Evolutionary conservation across 768 basidiomycete genomes (phyloP).

Genomic region (Amanita molliuscula): DNA sequence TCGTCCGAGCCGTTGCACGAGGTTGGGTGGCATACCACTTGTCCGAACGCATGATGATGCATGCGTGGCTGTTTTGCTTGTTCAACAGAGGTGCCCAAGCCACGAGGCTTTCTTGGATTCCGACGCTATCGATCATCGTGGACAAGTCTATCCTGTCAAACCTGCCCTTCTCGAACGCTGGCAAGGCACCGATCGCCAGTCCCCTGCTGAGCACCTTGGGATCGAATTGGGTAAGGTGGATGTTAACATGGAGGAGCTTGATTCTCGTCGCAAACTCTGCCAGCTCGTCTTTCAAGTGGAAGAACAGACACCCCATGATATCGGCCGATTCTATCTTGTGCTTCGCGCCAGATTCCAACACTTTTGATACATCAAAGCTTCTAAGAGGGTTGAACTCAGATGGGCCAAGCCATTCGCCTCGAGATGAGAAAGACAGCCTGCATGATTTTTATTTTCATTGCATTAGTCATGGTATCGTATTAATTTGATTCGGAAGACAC

Average conservation of each 20-base stretch:
- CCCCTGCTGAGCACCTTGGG: slow-evolving; percentile 29
- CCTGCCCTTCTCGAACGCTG: slow-evolving; percentile 22
- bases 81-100: slow-evolving; percentile 29
- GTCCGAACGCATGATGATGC: slow-evolving; percentile 28
- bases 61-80: slow-evolving; percentile 20
- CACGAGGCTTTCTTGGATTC: slow-evolving; percentile 20
- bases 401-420: slow-evolving; percentile 34
- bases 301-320: slow-evolving; percentile 32
- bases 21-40: slow-evolving; percentile 23
- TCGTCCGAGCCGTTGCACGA: slow-evolving; percentile 20
- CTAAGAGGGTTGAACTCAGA: slow-evolving; percentile 33
- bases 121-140: slow-evolving; percentile 22
- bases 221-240: slow-evolving; percentile 32
- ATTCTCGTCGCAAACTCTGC: slow-evolving; percentile 26
- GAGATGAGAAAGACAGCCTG: slow-evolving; percentile 34
- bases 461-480: background rate
- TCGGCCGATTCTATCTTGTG: slow-evolving; percentile 24
- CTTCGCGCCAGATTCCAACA: slow-evolving; percentile 26
- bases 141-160: slow-evolving; percentile 31
- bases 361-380: slow-evolving; percentile 37
- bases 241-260: slow-evolving; percentile 23
- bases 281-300: slow-evolving; percentile 30
- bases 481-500: slow-evolving; percentile 1
- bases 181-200: slow-evolving; percentile 27
- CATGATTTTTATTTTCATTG: background rate